Evolutionary conservation across 75 land plant species (phyloP).

Genomic region (Cunninghamia lanceolata): DNA sequence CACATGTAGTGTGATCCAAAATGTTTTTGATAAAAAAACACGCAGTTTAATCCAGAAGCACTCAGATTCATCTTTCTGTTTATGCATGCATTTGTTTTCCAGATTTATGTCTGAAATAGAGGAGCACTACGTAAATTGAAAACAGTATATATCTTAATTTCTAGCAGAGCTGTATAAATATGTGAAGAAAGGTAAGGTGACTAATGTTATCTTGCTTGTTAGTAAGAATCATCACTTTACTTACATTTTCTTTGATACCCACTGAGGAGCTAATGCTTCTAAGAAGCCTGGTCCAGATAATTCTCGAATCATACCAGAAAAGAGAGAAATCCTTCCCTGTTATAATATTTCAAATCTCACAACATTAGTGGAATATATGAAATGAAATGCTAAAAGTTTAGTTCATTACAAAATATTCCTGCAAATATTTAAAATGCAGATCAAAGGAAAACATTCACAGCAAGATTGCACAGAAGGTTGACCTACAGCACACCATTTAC

Average conservation of each 20-base stretch:
- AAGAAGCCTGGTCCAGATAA: constrained; percentile 72
- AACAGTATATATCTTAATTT: background rate
- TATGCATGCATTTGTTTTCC: background rate
- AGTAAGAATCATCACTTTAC: background rate
- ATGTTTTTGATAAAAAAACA: no score
- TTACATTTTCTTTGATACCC: constrained; percentile 63
- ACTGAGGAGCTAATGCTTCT: constrained; percentile 62
- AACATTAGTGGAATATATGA: background rate
- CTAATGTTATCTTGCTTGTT: constrained; percentile 4
- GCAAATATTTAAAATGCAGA: background rate
- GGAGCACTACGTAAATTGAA: background rate
- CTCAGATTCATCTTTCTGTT: background rate
- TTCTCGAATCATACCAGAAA: constrained; percentile 82
- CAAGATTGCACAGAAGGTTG: background rate
- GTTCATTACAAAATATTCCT: background rate
- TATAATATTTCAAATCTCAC: background rate
- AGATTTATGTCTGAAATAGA: background rate
- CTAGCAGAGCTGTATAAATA: background rate
- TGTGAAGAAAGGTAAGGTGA: background rate
- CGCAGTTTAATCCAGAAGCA: no score
- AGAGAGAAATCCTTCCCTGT: constrained; percentile 65
- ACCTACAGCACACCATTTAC: background rate
- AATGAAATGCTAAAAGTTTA: background rate
- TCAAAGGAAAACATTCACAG: background rate
- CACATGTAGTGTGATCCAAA: no score